These are phyloP conservation scores for Cornus florida DNA, from an alignment of 148 eudicot species.

Conservation along the genomic window DNA sequence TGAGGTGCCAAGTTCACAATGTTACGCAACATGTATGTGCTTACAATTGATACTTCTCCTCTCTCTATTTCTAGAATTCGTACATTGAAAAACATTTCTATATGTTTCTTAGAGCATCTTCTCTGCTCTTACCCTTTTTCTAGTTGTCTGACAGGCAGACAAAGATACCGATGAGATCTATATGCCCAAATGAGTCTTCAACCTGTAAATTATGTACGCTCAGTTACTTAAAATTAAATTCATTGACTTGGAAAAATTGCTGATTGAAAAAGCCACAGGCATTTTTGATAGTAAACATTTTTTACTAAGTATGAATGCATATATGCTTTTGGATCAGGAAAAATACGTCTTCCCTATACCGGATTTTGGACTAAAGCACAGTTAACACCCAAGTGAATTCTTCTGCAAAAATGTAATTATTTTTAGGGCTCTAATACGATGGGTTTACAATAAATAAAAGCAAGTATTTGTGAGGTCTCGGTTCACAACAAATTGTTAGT, in stretches of 20 bases:
- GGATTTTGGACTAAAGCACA: constrained; percentile 65
- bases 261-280: not conserved
- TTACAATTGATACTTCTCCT: not conserved
- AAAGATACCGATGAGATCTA: constrained; percentile 87
- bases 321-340: constrained; percentile 47
- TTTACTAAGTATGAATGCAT: not conserved
- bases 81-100: not conserved
- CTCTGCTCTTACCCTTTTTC: not conserved
- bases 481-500: too few species aligned
- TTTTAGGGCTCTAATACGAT: too few species aligned
- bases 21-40: constrained; percentile 73
- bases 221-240: not conserved
- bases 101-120: not conserved
- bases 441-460: too few species aligned
- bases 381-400: constrained; percentile 87
- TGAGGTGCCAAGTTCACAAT: constrained; percentile 90
- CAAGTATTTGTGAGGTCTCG: too few species aligned
- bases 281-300: not conserved
- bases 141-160: constrained; percentile 59
- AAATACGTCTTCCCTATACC: constrained; percentile 78
- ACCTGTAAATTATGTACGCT: constrained; percentile 75
- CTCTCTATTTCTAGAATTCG: not conserved
- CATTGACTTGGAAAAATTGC: not conserved
- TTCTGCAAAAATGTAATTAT: constrained; percentile 62
- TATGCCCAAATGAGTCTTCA: constrained; percentile 99